phyloP scores from a whole-genome alignment of 108 stramenopile species.

The Nitzschia palea region DNA sequence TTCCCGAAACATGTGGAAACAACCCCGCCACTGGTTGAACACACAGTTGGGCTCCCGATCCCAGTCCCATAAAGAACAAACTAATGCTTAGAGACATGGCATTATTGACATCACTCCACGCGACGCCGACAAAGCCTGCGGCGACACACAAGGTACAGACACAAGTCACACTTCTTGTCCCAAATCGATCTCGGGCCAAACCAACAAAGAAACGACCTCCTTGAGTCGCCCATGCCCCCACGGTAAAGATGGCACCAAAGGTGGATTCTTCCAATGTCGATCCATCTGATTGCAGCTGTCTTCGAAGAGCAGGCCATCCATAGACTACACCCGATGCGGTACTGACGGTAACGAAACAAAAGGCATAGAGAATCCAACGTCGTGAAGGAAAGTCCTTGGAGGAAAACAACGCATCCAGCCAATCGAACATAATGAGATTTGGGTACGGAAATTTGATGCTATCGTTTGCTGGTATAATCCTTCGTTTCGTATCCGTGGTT shows the following conservation, averaged over 20 bases:
- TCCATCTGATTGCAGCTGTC: constrained; percentile 29
- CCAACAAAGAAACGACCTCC: constrained; percentile 41
- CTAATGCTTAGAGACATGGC: constrained; percentile 19
- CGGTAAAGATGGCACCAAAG: constrained; percentile 36
- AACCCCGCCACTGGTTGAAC: constrained; percentile 43
- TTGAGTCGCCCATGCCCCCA: constrained; percentile 42
- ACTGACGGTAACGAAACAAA: constrained; percentile 27
- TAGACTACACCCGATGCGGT: constrained; percentile 38
- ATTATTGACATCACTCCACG: constrained; percentile 17
- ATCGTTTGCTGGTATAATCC: too few relatives aligned
- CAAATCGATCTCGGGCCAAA: constrained; percentile 40
- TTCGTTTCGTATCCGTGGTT: too few relatives aligned
- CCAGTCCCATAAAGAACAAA: constrained; percentile 36
- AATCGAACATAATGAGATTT: too few relatives aligned
- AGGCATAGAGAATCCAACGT: constrained; percentile 20
- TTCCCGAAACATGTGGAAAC: constrained; percentile 32
- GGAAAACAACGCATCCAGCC: too few relatives aligned
- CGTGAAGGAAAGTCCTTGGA: neutral
- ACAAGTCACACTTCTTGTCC: constrained; percentile 20
- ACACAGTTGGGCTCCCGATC: constrained; percentile 45
- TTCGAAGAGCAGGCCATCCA: constrained; percentile 46
- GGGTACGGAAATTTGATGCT: too few relatives aligned
- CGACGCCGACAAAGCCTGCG: constrained; percentile 32
- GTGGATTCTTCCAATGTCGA: constrained; percentile 28
- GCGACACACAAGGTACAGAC: constrained; percentile 11